Evolutionary conservation across 179 eudicot species (phyloP).

Genomic region (Sideroxylon spinosum): DNA sequence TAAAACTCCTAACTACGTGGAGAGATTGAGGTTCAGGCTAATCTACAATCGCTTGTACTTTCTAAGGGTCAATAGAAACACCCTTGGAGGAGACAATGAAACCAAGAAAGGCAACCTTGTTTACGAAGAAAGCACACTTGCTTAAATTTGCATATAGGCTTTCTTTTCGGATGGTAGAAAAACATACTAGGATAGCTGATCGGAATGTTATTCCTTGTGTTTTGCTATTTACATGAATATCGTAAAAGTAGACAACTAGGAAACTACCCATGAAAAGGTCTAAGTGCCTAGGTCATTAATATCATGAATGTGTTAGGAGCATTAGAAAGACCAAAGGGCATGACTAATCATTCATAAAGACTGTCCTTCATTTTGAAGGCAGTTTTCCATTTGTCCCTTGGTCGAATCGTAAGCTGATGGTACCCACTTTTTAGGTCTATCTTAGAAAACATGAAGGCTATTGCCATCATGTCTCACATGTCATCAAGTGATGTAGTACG

Average conservation of each 20-base stretch:
- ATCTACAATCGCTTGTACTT: not conserved
- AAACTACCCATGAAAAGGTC: not conserved
- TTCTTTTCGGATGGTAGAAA: not conserved
- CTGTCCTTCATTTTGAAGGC: too few relatives aligned
- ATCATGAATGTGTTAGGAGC: not conserved
- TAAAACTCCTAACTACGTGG: not conserved
- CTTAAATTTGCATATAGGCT: not conserved
- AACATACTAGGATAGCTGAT: not conserved
- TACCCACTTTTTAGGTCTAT: too few relatives aligned
- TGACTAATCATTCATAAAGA: too few relatives aligned
- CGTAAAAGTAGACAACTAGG: not conserved
- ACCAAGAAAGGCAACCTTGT: not conserved
- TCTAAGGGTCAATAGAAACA: not conserved
- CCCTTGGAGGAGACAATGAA: not conserved
- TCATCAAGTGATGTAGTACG: too few relatives aligned
- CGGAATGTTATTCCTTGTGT: not conserved
- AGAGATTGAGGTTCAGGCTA: not conserved
- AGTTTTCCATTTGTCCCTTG: not conserved
- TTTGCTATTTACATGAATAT: not conserved
- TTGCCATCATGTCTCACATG: too few relatives aligned
- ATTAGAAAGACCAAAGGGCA: not conserved
- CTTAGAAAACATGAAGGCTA: too few relatives aligned
- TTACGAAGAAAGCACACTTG: not conserved
- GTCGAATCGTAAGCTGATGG: too few relatives aligned
- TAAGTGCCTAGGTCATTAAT: not conserved